Percentiles rank a stretch among this genome's conserved stretches.
phyloP scores from a whole-genome alignment of 176 grass and related monocot species.

The Echinochloa phyllopogon region DNA sequence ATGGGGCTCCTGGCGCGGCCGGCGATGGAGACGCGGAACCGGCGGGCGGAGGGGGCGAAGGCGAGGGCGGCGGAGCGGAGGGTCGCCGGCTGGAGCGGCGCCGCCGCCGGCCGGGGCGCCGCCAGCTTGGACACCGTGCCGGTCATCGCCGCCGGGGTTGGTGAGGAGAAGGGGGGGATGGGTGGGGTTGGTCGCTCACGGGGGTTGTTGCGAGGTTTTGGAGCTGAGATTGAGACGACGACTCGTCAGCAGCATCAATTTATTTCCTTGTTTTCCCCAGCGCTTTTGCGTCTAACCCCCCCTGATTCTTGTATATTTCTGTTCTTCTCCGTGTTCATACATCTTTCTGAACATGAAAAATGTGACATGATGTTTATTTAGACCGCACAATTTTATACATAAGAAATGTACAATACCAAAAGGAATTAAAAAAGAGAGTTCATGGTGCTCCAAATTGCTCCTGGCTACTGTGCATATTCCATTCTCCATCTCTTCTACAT shows the following conservation, averaged over 20 bases:
- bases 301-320: rapidly evolving
- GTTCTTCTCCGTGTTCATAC: rapidly evolving
- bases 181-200: conserved; percentile 35
- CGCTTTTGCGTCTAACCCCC: background rate
- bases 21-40: conserved; percentile 53
- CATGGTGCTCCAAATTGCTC: background rate
- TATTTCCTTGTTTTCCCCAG: background rate
- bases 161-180: background rate
- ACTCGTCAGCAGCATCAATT: conserved; percentile 19
- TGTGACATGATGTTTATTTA: background rate
- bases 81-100: conserved; percentile 16
- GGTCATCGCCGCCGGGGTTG: conserved; percentile 52
- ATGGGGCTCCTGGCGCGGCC: conserved; percentile 58
- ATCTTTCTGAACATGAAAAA: background rate
- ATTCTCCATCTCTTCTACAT: background rate
- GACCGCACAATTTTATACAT: background rate
- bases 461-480: background rate
- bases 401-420: too few species aligned
- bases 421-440: background rate
- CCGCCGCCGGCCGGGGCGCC: conserved; percentile 35
- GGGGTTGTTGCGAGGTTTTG: conserved; percentile 46
- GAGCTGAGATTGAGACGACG: background rate
- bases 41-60: conserved; percentile 40
- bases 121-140: conserved; percentile 56
- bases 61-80: conserved; percentile 33